Conservation (phyloP, 2,329 filamentous ascomycete genomes). For the Lachnellula arida region DNA sequence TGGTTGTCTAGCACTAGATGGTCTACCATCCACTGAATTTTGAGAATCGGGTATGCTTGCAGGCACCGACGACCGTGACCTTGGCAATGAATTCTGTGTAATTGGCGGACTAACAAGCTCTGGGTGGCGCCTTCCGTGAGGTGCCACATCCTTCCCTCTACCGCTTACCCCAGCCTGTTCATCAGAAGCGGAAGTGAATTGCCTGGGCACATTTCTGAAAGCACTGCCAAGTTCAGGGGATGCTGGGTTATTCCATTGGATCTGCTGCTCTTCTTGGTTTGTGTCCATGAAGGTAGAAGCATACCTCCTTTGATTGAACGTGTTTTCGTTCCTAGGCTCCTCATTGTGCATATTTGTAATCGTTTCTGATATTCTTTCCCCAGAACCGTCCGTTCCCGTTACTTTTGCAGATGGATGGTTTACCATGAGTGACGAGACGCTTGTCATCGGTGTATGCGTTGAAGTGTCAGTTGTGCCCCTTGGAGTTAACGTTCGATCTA, state of each 20-base stretch:
- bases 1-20: background rate
- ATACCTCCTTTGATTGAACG: no score
- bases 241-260: background rate
- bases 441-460: constrained; percentile 22
- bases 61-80: background rate
- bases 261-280: constrained; percentile 2
- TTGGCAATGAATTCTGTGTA: background rate
- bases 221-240: background rate
- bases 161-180: background rate
- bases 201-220: background rate
- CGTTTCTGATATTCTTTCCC: background rate
- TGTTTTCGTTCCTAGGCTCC: background rate
- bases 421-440: constrained; percentile 21
- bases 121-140: background rate
- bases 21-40: background rate
- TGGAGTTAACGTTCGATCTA: constrained; percentile 16
- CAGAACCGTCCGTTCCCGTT: constrained; percentile 1
- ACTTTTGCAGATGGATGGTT: constrained; percentile 17
- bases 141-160: background rate
- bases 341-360: background rate
- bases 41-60: constrained; percentile 7
- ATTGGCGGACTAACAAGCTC: background rate
- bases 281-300: constrained; percentile 2
- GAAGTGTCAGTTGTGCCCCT: constrained; percentile 7
- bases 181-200: background rate